Percentiles rank a stretch among this genome's conserved stretches.
These are phyloP conservation scores for Sesbania bispinosa DNA, from an alignment of 306 rosid genomes.

Conservation along the genomic window DNA sequence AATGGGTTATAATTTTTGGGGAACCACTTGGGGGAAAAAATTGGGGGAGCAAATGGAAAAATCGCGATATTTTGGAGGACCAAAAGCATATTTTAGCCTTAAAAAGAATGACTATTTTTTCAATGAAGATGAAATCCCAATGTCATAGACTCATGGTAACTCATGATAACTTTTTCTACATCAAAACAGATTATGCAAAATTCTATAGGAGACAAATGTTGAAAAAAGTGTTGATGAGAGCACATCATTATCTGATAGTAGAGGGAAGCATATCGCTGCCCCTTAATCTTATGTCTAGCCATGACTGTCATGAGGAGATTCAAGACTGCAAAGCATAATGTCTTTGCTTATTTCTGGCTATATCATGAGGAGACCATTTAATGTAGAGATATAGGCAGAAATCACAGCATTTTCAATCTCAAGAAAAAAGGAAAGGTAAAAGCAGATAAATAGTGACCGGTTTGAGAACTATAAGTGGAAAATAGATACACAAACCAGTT, in stretches of 20 bases:
- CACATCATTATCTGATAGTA: conserved; percentile 34
- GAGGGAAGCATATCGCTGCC: conserved; percentile 45
- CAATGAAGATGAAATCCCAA: conserved; percentile 6
- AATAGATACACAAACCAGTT: too few relatives aligned
- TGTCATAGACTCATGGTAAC: too few relatives aligned
- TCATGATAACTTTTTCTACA: neutral
- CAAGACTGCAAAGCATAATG: conserved; percentile 11
- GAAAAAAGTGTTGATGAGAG: conserved; percentile 27
- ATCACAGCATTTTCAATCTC: conserved; percentile 19
- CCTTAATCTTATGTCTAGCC: conserved; percentile 29
- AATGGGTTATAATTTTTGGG: too few relatives aligned
- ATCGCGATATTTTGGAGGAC: too few relatives aligned
- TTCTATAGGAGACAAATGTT: conserved; percentile 36
- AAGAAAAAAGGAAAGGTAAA: too few relatives aligned
- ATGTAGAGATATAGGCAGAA: conserved; percentile 30
- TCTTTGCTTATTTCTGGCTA: neutral
- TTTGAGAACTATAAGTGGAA: too few relatives aligned
- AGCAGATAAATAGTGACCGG: too few relatives aligned
- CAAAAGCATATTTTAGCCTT: too few relatives aligned
- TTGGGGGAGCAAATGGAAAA: too few relatives aligned
- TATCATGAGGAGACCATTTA: conserved; percentile 11
- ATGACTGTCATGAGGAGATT: conserved; percentile 5
- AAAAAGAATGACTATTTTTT: too few relatives aligned
- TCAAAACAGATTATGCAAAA: conserved; percentile 43
- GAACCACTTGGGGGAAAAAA: too few relatives aligned